Evolutionary conservation across 1,139 yeast genomes (phyloP), one percentile per base, ranked within the genome.

Genomic region (Arxiozyma telluris): DNA sequence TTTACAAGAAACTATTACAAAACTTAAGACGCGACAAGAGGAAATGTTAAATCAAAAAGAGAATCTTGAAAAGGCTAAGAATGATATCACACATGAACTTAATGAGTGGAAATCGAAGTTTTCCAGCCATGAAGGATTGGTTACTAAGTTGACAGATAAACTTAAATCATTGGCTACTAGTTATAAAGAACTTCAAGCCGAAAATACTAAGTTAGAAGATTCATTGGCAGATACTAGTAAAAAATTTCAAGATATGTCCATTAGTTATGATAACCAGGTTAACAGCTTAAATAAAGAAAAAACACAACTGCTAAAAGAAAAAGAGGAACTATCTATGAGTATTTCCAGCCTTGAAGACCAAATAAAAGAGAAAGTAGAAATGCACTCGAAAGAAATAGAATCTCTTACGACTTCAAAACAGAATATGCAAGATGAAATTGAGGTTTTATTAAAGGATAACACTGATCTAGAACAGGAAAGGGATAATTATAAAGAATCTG

Each of bases 71-170:
- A 47, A 47, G 1, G 59, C 59, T 17, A 70, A 61, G 30, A 6
- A 45, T 4, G 44, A 49, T 0, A 21, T 60, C 5, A 60, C 61
- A 42, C 62, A 55, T 27, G 64, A 67, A 5, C 38, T 70, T 1
- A 45, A 52, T 7, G 71, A 70, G 23, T 60, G 68, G 53, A 63
- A 61, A 49, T 50, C 63, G 0, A 62, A 64, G 30, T 61, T 61
- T 34, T 57, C 61, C 6, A 60, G 64, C 44, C 70, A 67, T 47
- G 66, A 66, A 17, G 44, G 57, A 0, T 53, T 72, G 25, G 66
- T 73, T 12, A 62, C 69, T 4, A 72, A 71, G 50, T 49, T 73
- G 50, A 71, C 74, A 0, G 74, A 69, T 30, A 73, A 71, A 55
- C 52, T 73, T 41, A 69, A 72, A 58, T 64, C 71, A 1, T 52